These are phyloP conservation scores for Blastomyces parvus DNA, from an alignment of 2,329 filamentous ascomycete genomes.

Conservation along the genomic window DNA sequence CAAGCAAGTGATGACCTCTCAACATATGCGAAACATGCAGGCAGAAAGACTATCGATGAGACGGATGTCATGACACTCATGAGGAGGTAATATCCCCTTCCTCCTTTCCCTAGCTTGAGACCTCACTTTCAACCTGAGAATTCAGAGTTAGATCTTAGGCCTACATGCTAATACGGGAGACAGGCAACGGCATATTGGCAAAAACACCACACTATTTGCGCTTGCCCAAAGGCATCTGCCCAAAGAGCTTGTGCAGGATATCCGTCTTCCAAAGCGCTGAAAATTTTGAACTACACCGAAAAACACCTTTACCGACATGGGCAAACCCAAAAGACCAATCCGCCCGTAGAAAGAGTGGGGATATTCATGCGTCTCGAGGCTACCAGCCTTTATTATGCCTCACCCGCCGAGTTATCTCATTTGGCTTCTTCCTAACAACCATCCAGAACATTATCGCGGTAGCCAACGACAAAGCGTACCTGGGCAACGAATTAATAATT, in stretches of 20 bases:
- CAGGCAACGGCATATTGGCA: slow-evolving; percentile 68
- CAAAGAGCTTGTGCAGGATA: slow-evolving; percentile 69
- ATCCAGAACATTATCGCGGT: slow-evolving; percentile 96
- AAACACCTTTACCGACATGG: slow-evolving; percentile 1
- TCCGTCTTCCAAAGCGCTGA: slow-evolving; percentile 37
- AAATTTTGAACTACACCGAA: neutral
- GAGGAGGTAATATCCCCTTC: slow-evolving; percentile 56
- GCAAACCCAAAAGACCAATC: slow-evolving; percentile 31
- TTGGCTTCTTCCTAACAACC: slow-evolving; percentile 78
- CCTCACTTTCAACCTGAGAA: neutral
- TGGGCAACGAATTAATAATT: slow-evolving; percentile 30
- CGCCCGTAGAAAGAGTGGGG: slow-evolving; percentile 7
- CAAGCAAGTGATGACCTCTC: slow-evolving; percentile 71
- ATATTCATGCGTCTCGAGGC: slow-evolving; percentile 19
- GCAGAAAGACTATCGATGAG: slow-evolving; percentile 76
- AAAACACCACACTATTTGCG: slow-evolving; percentile 66
- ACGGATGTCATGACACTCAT: slow-evolving; percentile 73
- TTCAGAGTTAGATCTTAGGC: neutral
- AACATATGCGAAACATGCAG: slow-evolving; percentile 71
- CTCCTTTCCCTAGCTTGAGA: neutral
- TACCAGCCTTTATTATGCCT: slow-evolving; percentile 69
- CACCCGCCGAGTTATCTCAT: slow-evolving; percentile 61
- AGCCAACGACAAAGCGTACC: slow-evolving; percentile 75
- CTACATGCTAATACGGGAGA: slow-evolving; percentile 29
- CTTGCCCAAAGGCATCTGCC: slow-evolving; percentile 77